Percentiles rank a stretch among this genome's conserved stretches.
Conservation (phyloP, 2,329 filamentous ascomycete species). For the Aschersonia sp. region DNA sequence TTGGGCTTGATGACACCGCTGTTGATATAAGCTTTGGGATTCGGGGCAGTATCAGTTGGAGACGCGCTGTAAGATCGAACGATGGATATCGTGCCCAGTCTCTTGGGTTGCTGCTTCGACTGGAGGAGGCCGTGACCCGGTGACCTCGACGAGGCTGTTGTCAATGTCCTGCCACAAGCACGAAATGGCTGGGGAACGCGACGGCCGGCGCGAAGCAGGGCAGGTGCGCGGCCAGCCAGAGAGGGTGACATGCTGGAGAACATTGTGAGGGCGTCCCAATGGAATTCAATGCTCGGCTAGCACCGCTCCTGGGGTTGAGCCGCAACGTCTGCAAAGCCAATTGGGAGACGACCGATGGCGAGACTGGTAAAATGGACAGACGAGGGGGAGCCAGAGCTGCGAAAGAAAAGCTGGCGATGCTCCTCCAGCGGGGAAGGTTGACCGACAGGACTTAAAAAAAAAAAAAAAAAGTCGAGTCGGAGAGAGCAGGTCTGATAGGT, state of each 20-base stretch:
- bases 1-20: conserved; percentile 73
- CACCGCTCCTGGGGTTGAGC: conserved; percentile 19
- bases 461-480: conserved; percentile 8
- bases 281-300: conserved; percentile 19
- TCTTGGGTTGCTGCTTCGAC: conserved; percentile 21
- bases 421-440: neutral
- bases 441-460: conserved; percentile 4
- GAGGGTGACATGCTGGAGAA: conserved; percentile 22
- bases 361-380: neutral
- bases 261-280: conserved; percentile 18
- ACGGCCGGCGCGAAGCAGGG: conserved; percentile 39
- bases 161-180: conserved; percentile 29
- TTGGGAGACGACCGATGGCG: conserved; percentile 10
- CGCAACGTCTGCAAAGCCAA: conserved; percentile 16
- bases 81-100: conserved; percentile 31
- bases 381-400: neutral
- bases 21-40: conserved; percentile 74
- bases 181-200: conserved; percentile 30
- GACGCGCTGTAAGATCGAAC: conserved; percentile 25
- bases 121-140: conserved; percentile 18
- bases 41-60: conserved; percentile 53
- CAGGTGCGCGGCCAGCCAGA: conserved; percentile 42
- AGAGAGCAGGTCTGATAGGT: neutral
- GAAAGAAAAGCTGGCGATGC: neutral
- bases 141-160: conserved; percentile 19